Conservation (phyloP, 768 basidiomycete species). For the Candolleomyces eurysporus region DNA sequence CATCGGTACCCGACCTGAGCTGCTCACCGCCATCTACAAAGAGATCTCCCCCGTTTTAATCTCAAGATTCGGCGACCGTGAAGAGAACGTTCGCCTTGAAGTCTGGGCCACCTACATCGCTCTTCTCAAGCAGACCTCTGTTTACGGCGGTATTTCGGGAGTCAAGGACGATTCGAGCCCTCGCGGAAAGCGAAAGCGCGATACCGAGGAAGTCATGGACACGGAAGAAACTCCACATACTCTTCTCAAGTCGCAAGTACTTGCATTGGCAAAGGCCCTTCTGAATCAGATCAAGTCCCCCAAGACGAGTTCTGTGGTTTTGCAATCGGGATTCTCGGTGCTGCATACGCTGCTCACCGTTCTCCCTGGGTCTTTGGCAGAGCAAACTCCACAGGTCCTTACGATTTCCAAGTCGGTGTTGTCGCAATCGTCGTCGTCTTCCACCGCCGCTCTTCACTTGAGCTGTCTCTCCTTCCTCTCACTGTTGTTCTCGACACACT, state of each 20-base stretch:
- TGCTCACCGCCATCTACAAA: slow-evolving; percentile 75
- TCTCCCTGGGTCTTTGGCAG: slow-evolving; percentile 78
- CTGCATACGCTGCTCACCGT: slow-evolving; percentile 75
- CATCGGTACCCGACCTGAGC: slow-evolving; percentile 87
- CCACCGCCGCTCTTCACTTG: slow-evolving; percentile 79
- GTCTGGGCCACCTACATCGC: slow-evolving; percentile 84
- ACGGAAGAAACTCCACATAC: slow-evolving; percentile 71
- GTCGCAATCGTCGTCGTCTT: slow-evolving; percentile 66
- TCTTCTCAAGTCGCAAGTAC: slow-evolving; percentile 73
- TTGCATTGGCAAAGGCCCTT: slow-evolving; percentile 74
- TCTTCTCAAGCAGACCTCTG: slow-evolving; percentile 79
- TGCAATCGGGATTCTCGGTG: slow-evolving; percentile 85
- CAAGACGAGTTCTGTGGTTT: slow-evolving; percentile 72
- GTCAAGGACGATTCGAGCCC: slow-evolving; percentile 47
- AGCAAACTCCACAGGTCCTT: slow-evolving; percentile 62
- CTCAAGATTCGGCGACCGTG: slow-evolving; percentile 89
- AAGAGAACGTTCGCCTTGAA: slow-evolving; percentile 91
- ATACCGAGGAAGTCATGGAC: slow-evolving; percentile 68
- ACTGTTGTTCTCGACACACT: slow-evolving; percentile 74
- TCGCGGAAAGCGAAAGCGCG: slow-evolving; percentile 75
- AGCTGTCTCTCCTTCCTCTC: slow-evolving; percentile 84
- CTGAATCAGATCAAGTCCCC: slow-evolving; percentile 82
- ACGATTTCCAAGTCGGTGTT: slow-evolving; percentile 64
- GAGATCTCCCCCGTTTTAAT: slow-evolving; percentile 87
- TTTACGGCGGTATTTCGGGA: slow-evolving; percentile 69